Conservation (phyloP, 2,329 filamentous ascomycete species). For the Thermoascus crustaceus region DNA sequence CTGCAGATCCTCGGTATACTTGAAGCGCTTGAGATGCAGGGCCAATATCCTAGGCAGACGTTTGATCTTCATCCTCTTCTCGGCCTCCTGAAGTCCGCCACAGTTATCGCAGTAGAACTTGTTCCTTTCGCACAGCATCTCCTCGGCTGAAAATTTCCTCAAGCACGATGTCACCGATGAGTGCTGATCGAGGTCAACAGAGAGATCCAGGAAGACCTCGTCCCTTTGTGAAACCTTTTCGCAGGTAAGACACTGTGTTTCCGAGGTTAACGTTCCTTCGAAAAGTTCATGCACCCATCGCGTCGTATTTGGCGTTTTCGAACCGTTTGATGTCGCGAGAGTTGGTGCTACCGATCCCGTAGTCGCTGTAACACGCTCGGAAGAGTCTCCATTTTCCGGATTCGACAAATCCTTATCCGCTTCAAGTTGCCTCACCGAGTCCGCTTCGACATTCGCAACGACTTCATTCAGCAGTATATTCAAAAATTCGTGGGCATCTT, state of each 20-base stretch:
- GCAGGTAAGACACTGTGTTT: conserved; percentile 92
- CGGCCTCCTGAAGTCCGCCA: conserved; percentile 90
- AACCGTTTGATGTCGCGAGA: conserved; percentile 20
- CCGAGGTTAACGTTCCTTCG: conserved; percentile 86
- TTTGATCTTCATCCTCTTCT: conserved; percentile 99
- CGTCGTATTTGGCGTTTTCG: conserved; percentile 56
- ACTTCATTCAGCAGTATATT: conserved; percentile 93
- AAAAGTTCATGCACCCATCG: conserved; percentile 97
- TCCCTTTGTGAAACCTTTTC: conserved; percentile 92
- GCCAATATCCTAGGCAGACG: conserved; percentile 83
- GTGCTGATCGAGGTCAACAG: conserved; percentile 90
- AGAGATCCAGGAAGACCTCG: conserved; percentile 91
- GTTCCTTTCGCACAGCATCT: conserved; percentile 97
- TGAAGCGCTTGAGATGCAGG: conserved; percentile 91
- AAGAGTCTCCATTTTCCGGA: conserved; percentile 36
- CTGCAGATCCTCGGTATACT: conserved; percentile 93
- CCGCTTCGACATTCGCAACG: conserved; percentile 86
- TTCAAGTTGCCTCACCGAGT: conserved; percentile 44
- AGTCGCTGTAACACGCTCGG: conserved; percentile 46
- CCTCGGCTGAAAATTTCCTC: conserved; percentile 91
- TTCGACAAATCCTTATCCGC: conserved; percentile 43
- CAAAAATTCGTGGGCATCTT: conserved; percentile 96
- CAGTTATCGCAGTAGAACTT: conserved; percentile 99
- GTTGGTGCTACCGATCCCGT: conserved; percentile 29
- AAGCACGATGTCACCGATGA: conserved; percentile 94